Evolutionary conservation across 345 rosid species (phyloP), one percentile per base, ranked within the genome.

Genomic region (Linum lewisii): DNA sequence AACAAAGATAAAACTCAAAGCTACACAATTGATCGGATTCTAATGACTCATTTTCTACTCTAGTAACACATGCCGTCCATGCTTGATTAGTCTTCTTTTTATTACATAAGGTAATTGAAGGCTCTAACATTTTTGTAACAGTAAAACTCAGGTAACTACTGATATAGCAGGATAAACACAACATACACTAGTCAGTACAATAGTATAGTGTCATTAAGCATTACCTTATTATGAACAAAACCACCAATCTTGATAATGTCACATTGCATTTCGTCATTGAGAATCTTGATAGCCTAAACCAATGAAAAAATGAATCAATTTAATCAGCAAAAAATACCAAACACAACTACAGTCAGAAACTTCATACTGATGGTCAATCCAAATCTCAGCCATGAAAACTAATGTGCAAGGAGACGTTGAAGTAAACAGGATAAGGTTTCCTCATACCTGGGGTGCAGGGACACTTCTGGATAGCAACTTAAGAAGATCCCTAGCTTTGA

Each of bases 391-490:
- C 3, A 38, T n/a, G n/a, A n/a, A n/a, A n/a, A n/a, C n/a, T n/a
- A 13, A 38, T 11, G 47, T 42, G n/a, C n/a, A n/a, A n/a, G n/a
- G n/a, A n/a, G n/a, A n/a, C n/a, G n/a, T n/a, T 42, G 47, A 11
- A 42, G 9, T 42, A 11, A 16, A 11, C 47, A 42, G 47, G 15
- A 3, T 42, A 42, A 20, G 60, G 53, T 24, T 58, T 16, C 25
- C 47, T 13, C 22, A 21, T 78, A 86, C 97, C 86, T 86, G 97
- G 69, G 89, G 90, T 50, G 99, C 99, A 66, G 97, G 91, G 63
- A 93, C 97, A 75, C 97, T 89, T 85, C 97, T 79, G 3, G 99
- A 82, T 19, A 93, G 69, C 66, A 93, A 95, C 78, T 82, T 79
- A 58, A 93, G 75, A 49, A 93, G 86, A 66, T 87, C 94, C 77